Evolutionary conservation across 2,329 filamentous ascomycete species (phyloP), one percentile per base, ranked within the genome.

Genomic region (Ophiosphaerella herpotricha): DNA sequence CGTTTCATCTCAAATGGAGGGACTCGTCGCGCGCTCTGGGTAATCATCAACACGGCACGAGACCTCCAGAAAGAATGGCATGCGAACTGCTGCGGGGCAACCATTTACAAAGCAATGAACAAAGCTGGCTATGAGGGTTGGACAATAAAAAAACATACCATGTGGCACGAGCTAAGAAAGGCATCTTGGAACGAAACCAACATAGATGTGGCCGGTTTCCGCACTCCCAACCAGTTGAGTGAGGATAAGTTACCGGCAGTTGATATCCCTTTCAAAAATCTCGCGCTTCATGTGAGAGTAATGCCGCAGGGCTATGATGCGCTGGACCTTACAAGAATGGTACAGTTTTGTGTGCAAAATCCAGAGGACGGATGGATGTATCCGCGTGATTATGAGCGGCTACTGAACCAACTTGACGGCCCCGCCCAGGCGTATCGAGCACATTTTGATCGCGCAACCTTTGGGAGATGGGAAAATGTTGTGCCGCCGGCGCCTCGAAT

Each of bases 271-370:
- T 66, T 68, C 51, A 55, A 46, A 21, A 43, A 50, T n/a, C 55
- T 68, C 23, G 60, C 54, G 12, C 11, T 38, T 4, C 50, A 42
- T 7, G 52, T 66, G 8, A 54, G 58, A 29, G 18, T 31, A 9
- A 48, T 59, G 29, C 61, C 61, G 7, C 39, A 54, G 13, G 61
- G 54, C 3, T 13, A 50, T 12, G 63, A 65, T 43, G 61, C 62
- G 4, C 42, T 64, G n/a, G 61, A 67, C 40, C 45, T 66, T 23
- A 67, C 64, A 1, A 53, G 62, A 13, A 60, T 60, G 49, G 54
- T 69, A 4, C n/a, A 41, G n/a, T 55, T 64, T 37, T 55, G 51
- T 16, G 7, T 60, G 1, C 31, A 58, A 4, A 52, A 58, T 35
- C 47, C 48, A 1, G 37, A 57, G 2, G 54, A 66, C 32, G 34